These are phyloP conservation scores for Ceratocystis papillata DNA, from an alignment of 2,329 filamentous ascomycete species.

Conservation along the genomic window DNA sequence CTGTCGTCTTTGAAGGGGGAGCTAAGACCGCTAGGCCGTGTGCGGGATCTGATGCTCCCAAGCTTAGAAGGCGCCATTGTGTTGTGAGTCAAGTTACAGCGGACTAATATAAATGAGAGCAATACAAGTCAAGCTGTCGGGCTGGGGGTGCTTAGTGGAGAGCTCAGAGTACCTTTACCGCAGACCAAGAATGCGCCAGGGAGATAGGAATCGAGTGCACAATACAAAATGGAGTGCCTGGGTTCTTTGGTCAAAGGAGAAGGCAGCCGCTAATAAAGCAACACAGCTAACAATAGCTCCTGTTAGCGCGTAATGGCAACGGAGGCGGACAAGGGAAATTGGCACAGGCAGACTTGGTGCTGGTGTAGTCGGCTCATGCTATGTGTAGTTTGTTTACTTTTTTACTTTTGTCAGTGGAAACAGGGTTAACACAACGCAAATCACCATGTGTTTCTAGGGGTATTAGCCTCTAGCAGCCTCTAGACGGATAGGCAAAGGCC, in stretches of 20 bases:
- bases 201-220: conserved; percentile 24
- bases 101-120: no score
- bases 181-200: conserved; percentile 17
- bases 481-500: background rate
- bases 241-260: background rate
- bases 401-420: conserved; percentile 4
- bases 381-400: background rate
- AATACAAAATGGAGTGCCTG: conserved; percentile 9
- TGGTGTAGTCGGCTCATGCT: conserved; percentile 1
- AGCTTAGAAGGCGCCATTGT: conserved; percentile 29
- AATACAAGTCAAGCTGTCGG: no score
- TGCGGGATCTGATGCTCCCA: conserved; percentile 33
- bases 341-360: background rate
- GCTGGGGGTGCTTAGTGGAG: background rate
- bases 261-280: background rate
- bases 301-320: background rate
- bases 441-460: background rate
- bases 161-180: background rate
- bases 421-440: background rate
- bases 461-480: background rate
- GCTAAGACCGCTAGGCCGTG: conserved; percentile 31
- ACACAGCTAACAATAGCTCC: background rate
- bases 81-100: background rate
- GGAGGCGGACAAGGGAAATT: background rate
- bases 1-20: conserved; percentile 40